phyloP scores from a whole-genome alignment of 2,329 filamentous ascomycete species.

The Pseudocercospora crystallina region DNA sequence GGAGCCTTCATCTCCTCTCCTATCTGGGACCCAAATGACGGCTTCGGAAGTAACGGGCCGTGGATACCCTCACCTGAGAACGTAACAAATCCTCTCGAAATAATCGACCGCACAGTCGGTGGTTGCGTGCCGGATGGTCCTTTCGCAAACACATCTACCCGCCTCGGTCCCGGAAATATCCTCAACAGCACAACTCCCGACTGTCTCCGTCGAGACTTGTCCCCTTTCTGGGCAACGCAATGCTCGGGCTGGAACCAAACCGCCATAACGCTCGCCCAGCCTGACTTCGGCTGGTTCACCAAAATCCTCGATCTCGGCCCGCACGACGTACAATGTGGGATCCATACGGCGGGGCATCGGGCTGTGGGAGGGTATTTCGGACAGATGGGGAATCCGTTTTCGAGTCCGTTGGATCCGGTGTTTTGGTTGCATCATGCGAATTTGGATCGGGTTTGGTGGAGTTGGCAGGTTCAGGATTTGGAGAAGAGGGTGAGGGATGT shows the following conservation, averaged over 20 bases:
- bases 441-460: slow-evolving; percentile 15
- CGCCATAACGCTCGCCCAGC: neutral
- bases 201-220: neutral
- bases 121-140: slow-evolving; percentile 7
- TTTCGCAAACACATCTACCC: neutral
- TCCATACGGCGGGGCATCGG: slow-evolving; percentile 6
- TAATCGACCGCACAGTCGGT: neutral
- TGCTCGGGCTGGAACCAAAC: neutral
- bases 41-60: neutral
- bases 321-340: neutral
- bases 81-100: neutral
- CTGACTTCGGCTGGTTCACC: neutral
- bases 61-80: neutral
- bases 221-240: neutral
- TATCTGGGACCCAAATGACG: neutral
- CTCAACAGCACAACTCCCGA: neutral
- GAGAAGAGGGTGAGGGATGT: slow-evolving; percentile 2
- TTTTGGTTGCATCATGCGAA: slow-evolving; percentile 19
- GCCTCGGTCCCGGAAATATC: neutral
- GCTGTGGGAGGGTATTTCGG: neutral
- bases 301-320: neutral
- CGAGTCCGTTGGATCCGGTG: slow-evolving; percentile 12
- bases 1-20: neutral
- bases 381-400: slow-evolving; percentile 4
- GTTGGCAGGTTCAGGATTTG: slow-evolving; percentile 12